A percentile compares a stretch with the other conserved stretches of the same genome.
These are phyloP conservation scores for Pseudogymnoascus sp. DNA, from an alignment of 2,329 filamentous ascomycete genomes.

Conservation along the genomic window DNA sequence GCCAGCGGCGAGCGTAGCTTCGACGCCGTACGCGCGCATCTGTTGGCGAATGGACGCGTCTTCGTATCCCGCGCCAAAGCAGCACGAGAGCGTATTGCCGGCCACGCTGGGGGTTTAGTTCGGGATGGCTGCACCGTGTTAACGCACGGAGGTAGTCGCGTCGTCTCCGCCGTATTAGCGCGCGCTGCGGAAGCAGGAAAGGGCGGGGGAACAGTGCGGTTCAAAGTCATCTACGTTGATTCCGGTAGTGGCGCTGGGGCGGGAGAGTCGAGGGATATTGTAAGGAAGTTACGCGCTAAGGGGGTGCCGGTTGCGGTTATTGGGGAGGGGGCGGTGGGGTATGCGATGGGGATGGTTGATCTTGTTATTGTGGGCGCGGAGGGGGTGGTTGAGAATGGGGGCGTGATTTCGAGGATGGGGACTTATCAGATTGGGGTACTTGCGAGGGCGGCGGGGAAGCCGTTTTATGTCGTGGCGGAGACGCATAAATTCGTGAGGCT, in stretches of 20 bases:
- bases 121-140: conserved; percentile 72
- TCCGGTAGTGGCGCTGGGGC: conserved; percentile 38
- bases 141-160: conserved; percentile 79
- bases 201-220: conserved; percentile 50
- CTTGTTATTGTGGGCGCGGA: conserved; percentile 63
- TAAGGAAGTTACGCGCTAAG: conserved; percentile 59
- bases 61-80: conserved; percentile 85
- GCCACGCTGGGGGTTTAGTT: conserved; percentile 69
- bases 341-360: conserved; percentile 67
- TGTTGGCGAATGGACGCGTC: conserved; percentile 75
- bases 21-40: conserved; percentile 70
- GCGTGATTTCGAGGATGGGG: conserved; percentile 81
- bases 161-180: conserved; percentile 68
- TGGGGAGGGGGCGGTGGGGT: conserved; percentile 64
- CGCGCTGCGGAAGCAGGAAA: conserved; percentile 59
- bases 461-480: conserved; percentile 87
- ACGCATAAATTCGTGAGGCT: conserved; percentile 94
- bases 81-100: conserved; percentile 73
- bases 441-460: conserved; percentile 56
- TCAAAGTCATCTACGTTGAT: conserved; percentile 75
- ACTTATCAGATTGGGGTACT: conserved; percentile 78
- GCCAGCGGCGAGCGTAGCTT: conserved; percentile 56
- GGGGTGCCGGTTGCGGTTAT: conserved; percentile 81
- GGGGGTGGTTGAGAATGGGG: conserved; percentile 88
- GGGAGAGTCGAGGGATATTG: conserved; percentile 62